Evolutionary conservation across 352 stramenopile species (phyloP).

Genomic region (Phytophthora fragariae): DNA sequence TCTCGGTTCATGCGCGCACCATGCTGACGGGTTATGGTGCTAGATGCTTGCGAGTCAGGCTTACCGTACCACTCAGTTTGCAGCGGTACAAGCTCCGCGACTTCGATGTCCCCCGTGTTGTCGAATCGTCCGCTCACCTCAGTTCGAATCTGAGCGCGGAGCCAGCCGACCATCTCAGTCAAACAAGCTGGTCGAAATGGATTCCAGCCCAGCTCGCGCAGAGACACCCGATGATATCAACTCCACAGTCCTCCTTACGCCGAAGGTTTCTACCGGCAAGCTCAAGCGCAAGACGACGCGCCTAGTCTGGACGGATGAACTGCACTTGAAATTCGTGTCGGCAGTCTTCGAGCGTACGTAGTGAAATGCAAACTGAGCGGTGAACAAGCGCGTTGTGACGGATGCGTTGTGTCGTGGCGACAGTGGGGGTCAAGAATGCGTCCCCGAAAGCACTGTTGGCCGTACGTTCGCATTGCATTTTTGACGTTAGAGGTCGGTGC

Average conservation of each 20-base stretch:
- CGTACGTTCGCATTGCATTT: conserved; percentile 15
- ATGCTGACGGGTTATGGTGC: neutral
- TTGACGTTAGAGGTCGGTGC: neutral
- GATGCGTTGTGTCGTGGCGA: conserved; percentile 10
- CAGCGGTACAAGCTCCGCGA: neutral
- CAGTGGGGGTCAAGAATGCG: conserved; percentile 38
- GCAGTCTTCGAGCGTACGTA: conserved; percentile 36
- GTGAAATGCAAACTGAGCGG: neutral
- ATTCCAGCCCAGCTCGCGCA: conserved; percentile 1
- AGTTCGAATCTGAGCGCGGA: neutral
- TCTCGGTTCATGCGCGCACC: neutral
- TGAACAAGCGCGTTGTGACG: neutral
- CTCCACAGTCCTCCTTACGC: neutral
- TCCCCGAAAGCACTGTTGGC: conserved; percentile 31
- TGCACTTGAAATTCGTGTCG: conserved; percentile 34
- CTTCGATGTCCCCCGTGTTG: neutral
- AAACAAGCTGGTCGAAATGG: neutral
- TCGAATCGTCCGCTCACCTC: neutral
- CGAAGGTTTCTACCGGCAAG: neutral
- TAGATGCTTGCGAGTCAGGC: neutral
- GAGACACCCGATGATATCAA: neutral
- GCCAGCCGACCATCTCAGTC: neutral
- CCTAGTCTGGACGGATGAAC: conserved; percentile 28
- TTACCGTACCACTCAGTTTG: neutral
- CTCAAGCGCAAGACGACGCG: conserved; percentile 22